Evolutionary conservation across 2,329 filamentous ascomycete species (phyloP).

Genomic region (Penicillium expansum): DNA sequence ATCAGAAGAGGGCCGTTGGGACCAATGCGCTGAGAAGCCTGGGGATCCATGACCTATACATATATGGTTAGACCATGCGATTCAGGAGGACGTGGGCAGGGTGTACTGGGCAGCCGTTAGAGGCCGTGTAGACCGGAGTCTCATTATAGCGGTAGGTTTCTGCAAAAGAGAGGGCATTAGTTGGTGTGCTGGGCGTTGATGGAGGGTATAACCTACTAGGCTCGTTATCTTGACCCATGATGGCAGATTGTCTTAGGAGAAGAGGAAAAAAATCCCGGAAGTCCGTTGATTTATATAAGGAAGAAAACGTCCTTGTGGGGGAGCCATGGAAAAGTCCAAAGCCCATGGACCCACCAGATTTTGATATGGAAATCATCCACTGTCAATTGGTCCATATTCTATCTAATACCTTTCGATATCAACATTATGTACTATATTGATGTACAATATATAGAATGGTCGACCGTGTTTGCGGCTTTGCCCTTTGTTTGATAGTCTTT

Average conservation of each 20-base stretch:
- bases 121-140: slow-evolving; percentile 58
- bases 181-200: neutral
- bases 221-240: slow-evolving; percentile 40
- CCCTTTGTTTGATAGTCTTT: too few species aligned
- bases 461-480: too few species aligned
- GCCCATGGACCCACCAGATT: neutral
- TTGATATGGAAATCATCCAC: slow-evolving; percentile 1
- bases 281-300: neutral
- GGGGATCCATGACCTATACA: slow-evolving; percentile 50
- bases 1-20: slow-evolving; percentile 59
- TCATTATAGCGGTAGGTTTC: slow-evolving; percentile 55
- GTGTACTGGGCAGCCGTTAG: slow-evolving; percentile 55
- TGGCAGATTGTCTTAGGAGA: slow-evolving; percentile 13
- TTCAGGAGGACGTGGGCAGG: neutral
- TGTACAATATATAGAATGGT: neutral
- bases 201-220: slow-evolving; percentile 24
- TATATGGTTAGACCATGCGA: slow-evolving; percentile 4
- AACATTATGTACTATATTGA: neutral
- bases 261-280: neutral
- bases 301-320: neutral
- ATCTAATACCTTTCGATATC: slow-evolving; percentile 7
- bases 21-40: slow-evolving; percentile 55
- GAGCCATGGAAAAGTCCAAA: neutral
- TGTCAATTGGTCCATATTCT: slow-evolving; percentile 1
- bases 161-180: slow-evolving; percentile 13